Base-by-base conservation (phyloP, 805 yeast genomes). In the Lipomyces yamanashiensis region DNA sequence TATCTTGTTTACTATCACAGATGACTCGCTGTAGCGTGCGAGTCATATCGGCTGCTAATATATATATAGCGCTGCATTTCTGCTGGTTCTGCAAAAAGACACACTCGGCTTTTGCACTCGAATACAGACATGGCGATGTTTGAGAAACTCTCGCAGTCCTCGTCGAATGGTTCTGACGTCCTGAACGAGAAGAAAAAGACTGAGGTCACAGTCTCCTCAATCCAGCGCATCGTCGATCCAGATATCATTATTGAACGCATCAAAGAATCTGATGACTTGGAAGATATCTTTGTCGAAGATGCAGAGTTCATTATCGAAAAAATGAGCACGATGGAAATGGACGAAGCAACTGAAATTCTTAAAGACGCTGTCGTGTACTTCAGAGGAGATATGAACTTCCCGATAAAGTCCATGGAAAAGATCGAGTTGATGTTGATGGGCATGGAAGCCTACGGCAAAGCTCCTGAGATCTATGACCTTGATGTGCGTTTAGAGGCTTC, bases 301-400 rank as follows among this genome's bases (percentile, higher is more conserved):
- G 61, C 58, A 40, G 54, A 44, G 39, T 63, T 63, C 23, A 53
- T 62, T 21, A 39, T 59, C 34, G 57, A 49, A 17, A 62, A 62
- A 41, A 23, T 59, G 9, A 17, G n/a, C 15, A 33, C 12, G 1
- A 48, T 62, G 53, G 60, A 33, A 9, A 15, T 37, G 13, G 54
- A 48, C 2, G 81, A 79, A 47, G 77, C 82, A 0, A 36, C 78
- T 1, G 71, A 71, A 8, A 75, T 80, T 43, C 70, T 83, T 53
- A 67, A 71, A 33, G 73, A 76, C 21, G 76, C 80, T n/a, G 59
- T 76, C 1, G 74, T 66, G 0, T 77, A 78, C 23, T 82, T 80
- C 65, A 66, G 65, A 2, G 78, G 75, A 58, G 86, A 82, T 70
- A 78, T 79, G 52, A 82, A 82, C 69, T 76, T 81, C 65, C 79